Evolutionary conservation across 805 yeast species (phyloP).

Genomic region (Blastobotrys parvus): DNA sequence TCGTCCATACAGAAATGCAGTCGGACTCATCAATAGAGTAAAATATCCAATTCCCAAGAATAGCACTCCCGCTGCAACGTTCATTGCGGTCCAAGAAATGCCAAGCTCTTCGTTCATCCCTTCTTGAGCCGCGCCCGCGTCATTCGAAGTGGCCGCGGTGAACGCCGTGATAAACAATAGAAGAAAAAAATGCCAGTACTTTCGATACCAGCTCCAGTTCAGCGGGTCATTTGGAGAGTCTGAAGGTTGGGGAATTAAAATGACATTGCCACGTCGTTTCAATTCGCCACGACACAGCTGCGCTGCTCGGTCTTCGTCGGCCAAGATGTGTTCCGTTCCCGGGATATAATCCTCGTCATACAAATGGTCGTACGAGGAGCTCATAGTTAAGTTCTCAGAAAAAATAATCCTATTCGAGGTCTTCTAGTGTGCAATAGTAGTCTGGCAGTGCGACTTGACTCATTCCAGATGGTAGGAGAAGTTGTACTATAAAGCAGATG

Average conservation of each 20-base stretch:
- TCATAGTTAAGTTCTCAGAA: not conserved
- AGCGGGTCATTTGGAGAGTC: slow-evolving; percentile 63
- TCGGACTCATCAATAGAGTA: slow-evolving; percentile 57
- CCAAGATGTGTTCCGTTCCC: slow-evolving; percentile 17
- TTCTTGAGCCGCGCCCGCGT: slow-evolving; percentile 66
- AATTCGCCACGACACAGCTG: not conserved
- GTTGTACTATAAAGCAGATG: too few relatives aligned
- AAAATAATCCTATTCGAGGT: too few relatives aligned
- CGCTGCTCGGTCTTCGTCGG: slow-evolving; percentile 10
- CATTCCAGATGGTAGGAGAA: too few relatives aligned
- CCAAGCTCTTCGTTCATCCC: slow-evolving; percentile 53
- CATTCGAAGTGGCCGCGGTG: slow-evolving; percentile 52
- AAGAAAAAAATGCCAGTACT: slow-evolving; percentile 35
- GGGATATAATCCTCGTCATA: slow-evolving; percentile 19
- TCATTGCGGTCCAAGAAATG: slow-evolving; percentile 60
- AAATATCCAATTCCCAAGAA: slow-evolving; percentile 63
- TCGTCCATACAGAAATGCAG: slow-evolving; percentile 61
- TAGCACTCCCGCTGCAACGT: slow-evolving; percentile 73
- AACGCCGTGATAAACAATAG: slow-evolving; percentile 38
- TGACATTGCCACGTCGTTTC: slow-evolving; percentile 27
- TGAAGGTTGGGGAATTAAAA: slow-evolving; percentile 58
- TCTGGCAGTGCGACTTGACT: too few relatives aligned
- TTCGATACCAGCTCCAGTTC: slow-evolving; percentile 47
- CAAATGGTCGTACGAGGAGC: too few relatives aligned
- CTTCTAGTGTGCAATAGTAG: too few relatives aligned